Evolutionary conservation across 2,329 filamentous ascomycete species (phyloP).

Genomic region (Cladophialophora bantiana): DNA sequence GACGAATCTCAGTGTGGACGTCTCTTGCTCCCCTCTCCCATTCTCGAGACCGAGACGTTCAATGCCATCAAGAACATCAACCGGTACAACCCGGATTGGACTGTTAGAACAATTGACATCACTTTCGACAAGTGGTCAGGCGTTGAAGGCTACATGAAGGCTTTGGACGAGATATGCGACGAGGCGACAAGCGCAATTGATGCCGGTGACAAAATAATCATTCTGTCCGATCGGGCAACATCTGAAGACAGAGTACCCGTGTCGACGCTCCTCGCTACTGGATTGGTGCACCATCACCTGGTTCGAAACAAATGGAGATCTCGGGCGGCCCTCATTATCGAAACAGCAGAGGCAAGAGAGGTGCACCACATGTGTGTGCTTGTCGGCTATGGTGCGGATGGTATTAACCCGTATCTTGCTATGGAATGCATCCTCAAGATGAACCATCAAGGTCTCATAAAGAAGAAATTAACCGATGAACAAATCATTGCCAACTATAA

Average conservation of each 20-base stretch:
- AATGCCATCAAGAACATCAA: conserved; percentile 83
- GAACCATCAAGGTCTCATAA: conserved; percentile 88
- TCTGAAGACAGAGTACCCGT: conserved; percentile 82
- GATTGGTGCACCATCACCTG: conserved; percentile 93
- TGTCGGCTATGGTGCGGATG: conserved; percentile 92
- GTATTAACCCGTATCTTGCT: conserved; percentile 90
- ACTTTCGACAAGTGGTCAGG: conserved; percentile 90
- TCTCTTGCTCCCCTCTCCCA: conserved; percentile 83
- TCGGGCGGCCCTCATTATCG: conserved; percentile 82
- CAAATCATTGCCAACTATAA: conserved; percentile 94
- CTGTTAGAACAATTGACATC: conserved; percentile 86
- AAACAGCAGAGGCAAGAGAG: conserved; percentile 94
- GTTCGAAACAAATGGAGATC: conserved; percentile 96
- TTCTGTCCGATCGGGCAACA: conserved; percentile 87
- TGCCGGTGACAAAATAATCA: conserved; percentile 80
- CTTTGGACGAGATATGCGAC: conserved; percentile 87
- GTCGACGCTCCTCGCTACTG: conserved; percentile 84
- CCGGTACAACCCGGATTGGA: conserved; percentile 77
- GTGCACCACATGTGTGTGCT: conserved; percentile 99
- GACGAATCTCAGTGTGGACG: conserved; percentile 86
- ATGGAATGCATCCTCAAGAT: conserved; percentile 98
- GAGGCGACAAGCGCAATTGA: conserved; percentile 84
- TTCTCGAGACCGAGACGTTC: conserved; percentile 89
- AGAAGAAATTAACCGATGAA: conserved; percentile 83
- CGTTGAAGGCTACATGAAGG: conserved; percentile 80